Conservation (phyloP, 495 filamentous ascomycete species). For the Apiosordaria backusii region DNA sequence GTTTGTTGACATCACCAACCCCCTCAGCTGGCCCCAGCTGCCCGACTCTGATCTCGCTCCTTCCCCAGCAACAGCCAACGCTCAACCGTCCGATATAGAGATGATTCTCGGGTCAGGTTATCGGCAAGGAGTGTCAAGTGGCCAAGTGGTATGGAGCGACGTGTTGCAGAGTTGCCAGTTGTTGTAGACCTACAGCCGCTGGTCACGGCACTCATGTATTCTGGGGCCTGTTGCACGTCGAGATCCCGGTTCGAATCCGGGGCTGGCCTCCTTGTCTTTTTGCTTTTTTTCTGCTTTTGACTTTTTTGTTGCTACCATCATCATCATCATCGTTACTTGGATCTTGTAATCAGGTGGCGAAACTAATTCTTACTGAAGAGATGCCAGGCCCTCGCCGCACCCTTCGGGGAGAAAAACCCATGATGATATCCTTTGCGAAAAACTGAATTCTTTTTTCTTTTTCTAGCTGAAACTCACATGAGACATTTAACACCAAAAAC, state of each 20-base stretch:
- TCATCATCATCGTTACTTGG: not conserved
- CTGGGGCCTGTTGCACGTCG: not conserved
- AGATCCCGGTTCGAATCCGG: not conserved
- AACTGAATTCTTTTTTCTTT: too few relatives aligned
- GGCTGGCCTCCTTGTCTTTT: not conserved
- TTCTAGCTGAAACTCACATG: too few relatives aligned
- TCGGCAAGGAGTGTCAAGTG: not conserved
- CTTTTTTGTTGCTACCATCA: not conserved
- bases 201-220: not conserved
- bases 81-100: not conserved
- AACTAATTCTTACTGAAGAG: too few relatives aligned
- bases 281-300: not conserved
- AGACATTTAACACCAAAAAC: too few relatives aligned
- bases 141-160: not conserved
- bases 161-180: not conserved
- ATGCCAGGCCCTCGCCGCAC: too few relatives aligned
- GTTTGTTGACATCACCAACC: not conserved
- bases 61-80: not conserved
- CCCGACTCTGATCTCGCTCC: too few relatives aligned
- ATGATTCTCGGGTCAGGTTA: not conserved
- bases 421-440: too few relatives aligned
- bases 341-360: too few relatives aligned
- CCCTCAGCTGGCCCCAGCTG: not conserved
- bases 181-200: not conserved
- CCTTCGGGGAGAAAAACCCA: too few relatives aligned